phyloP scores from a whole-genome alignment of 1,139 yeast genomes.

The Pichia sp. region DNA sequence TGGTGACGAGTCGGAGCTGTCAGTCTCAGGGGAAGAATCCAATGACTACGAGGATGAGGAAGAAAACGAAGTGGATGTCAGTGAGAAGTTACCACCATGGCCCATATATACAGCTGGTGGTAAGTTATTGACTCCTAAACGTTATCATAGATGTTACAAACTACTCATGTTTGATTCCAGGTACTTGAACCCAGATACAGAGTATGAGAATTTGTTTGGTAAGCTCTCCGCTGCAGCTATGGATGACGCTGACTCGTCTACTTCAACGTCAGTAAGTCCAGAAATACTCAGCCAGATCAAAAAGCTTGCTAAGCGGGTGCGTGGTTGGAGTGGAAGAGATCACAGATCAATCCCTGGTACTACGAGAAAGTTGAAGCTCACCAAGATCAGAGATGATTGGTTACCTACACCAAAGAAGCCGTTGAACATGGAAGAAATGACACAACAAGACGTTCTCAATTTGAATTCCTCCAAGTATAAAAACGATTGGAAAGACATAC shows the following conservation, averaged over 20 bases:
- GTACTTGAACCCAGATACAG: conserved; percentile 74
- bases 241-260: conserved; percentile 64
- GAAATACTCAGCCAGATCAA: conserved; percentile 61
- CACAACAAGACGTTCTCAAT: conserved; percentile 34
- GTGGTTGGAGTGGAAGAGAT: conserved; percentile 84
- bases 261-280: conserved; percentile 54
- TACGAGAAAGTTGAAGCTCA: conserved; percentile 55
- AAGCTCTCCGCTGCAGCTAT: conserved; percentile 60
- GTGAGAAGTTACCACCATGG: conserved; percentile 24
- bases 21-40: no score
- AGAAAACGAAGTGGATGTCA: conserved; percentile 16
- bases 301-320: conserved; percentile 51
- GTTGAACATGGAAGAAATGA: conserved; percentile 52
- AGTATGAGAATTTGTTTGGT: conserved; percentile 68
- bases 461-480: conserved; percentile 36
- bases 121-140: conserved; percentile 38
- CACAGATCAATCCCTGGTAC: conserved; percentile 69
- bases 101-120: conserved; percentile 35
- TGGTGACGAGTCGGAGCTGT: no score
- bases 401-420: conserved; percentile 64
- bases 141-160: conserved; percentile 33
- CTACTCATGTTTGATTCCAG: conserved; percentile 42
- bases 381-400: conserved; percentile 78
- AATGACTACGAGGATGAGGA: no score
- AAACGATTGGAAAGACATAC: conserved; percentile 41